Evolutionary conservation across 2,329 filamentous ascomycete genomes (phyloP).

Genomic region (Colletotrichum plurivorum): DNA sequence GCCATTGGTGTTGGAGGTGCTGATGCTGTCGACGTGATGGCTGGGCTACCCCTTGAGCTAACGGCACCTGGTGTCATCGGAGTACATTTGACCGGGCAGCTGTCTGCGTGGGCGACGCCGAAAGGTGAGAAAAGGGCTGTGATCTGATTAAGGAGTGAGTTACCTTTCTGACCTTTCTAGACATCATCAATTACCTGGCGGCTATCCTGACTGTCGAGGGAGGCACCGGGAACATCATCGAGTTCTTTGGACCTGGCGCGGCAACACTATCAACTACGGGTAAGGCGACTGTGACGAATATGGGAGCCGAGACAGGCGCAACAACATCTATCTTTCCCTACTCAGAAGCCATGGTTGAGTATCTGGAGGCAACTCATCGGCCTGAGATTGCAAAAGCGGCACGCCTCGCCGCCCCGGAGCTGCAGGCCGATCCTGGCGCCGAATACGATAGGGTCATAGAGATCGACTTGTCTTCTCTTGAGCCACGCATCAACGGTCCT

Average conservation of each 20-base stretch:
- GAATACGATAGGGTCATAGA: constrained; percentile 84
- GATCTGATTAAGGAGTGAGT: not conserved
- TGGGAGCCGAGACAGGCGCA: constrained; percentile 68
- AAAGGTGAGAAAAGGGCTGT: constrained; percentile 59
- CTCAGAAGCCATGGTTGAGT: constrained; percentile 85
- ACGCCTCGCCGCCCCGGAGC: constrained; percentile 66
- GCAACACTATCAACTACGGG: constrained; percentile 79
- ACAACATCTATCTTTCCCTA: constrained; percentile 84
- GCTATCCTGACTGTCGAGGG: constrained; percentile 85
- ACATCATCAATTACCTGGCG: constrained; percentile 82
- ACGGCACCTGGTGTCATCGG: constrained; percentile 81
- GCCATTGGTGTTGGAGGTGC: constrained; percentile 96
- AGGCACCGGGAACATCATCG: constrained; percentile 80
- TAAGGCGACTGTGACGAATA: constrained; percentile 76
- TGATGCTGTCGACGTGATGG: constrained; percentile 28
- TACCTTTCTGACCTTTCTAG: constrained; percentile 44
- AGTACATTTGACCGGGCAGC: constrained; percentile 79
- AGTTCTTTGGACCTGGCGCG: constrained; percentile 75
- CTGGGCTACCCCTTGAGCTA: constrained; percentile 24
- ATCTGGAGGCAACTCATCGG: constrained; percentile 80
- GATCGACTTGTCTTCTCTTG: constrained; percentile 80
- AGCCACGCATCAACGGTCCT: constrained; percentile 84
- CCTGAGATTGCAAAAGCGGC: constrained; percentile 77
- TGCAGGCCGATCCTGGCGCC: constrained; percentile 41
- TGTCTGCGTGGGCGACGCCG: constrained; percentile 81